These are phyloP conservation scores for Lycium barbarum DNA, from an alignment of 257 asterid species.

Conservation along the genomic window DNA sequence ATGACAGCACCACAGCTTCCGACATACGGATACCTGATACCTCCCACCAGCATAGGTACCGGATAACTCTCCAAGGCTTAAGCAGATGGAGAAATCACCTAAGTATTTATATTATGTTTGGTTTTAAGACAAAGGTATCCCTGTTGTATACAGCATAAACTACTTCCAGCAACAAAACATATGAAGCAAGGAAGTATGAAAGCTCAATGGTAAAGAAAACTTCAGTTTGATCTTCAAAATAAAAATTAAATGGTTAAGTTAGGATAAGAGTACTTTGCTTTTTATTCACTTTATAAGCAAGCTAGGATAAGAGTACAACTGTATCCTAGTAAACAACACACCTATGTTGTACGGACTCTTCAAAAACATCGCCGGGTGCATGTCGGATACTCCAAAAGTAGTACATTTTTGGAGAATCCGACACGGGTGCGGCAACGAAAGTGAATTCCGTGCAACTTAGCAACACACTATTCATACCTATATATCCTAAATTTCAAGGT, in stretches of 20 bases:
- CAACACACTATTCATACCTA: neutral
- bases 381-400: no score
- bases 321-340: neutral
- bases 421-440: no score
- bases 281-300: neutral
- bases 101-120: neutral
- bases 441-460: no score
- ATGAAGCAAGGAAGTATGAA: neutral
- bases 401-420: no score
- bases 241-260: neutral
- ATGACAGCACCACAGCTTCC: neutral
- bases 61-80: neutral
- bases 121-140: neutral
- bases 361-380: no score
- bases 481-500: neutral
- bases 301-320: neutral
- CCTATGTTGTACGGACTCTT: no score
- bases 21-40: neutral
- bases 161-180: neutral
- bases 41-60: neutral
- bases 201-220: slow-evolving; percentile 5
- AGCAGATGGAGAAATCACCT: neutral
- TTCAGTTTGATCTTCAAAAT: neutral
- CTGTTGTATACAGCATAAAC: neutral
- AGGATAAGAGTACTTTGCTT: neutral